phyloP scores from a whole-genome alignment of 345 rosid genomes.

The Lepidium didymum region DNA sequence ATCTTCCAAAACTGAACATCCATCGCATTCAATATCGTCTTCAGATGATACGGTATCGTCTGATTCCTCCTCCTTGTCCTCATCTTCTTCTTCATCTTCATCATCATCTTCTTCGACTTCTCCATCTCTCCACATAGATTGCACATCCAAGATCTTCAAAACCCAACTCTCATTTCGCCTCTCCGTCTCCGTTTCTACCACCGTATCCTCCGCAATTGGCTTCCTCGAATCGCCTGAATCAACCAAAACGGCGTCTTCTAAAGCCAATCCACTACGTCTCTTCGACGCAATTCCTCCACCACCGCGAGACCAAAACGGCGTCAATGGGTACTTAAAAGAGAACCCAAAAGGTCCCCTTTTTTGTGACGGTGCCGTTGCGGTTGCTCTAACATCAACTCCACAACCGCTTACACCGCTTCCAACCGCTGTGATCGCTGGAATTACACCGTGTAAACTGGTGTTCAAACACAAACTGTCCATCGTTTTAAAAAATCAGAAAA shows the following conservation, averaged over 20 bases:
- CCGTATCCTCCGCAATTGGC: constrained; percentile 18
- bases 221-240: constrained; percentile 35
- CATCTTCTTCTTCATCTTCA: constrained; percentile 8
- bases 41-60: not conserved
- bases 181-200: constrained; percentile 18
- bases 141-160: constrained; percentile 70
- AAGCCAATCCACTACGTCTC: constrained; percentile 46
- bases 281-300: constrained; percentile 32
- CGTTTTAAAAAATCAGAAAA: not conserved
- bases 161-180: constrained; percentile 67
- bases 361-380: constrained; percentile 30
- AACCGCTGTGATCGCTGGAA: constrained; percentile 46
- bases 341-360: constrained; percentile 40
- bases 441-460: constrained; percentile 42
- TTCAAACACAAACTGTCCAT: constrained; percentile 65
- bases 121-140: constrained; percentile 47
- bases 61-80: not conserved
- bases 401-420: constrained; percentile 25
- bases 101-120: not conserved
- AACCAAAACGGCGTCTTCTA: constrained; percentile 54
- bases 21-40: constrained; percentile 42
- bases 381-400: constrained; percentile 39
- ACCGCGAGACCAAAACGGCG: constrained; percentile 52
- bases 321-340: constrained; percentile 58
- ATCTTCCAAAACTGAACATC: constrained; percentile 32